These are phyloP conservation scores for Maudiozyma barnettii DNA, from an alignment of 805 yeast species.

Conservation along the genomic window DNA sequence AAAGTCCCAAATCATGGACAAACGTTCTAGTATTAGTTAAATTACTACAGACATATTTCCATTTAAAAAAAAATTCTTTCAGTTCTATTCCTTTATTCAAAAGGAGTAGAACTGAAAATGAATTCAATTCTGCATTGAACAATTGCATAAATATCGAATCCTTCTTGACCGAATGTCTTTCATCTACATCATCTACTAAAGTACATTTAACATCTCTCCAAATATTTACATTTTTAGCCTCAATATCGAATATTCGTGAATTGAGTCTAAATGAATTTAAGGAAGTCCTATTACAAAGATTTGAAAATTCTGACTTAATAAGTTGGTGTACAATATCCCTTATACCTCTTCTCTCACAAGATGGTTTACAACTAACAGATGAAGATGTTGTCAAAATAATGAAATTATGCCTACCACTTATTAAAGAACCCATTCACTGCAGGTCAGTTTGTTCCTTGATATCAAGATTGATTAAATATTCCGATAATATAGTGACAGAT, in stretches of 20 bases:
- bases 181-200: slow-evolving; percentile 1
- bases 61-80: background rate
- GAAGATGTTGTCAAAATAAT: slow-evolving; percentile 18
- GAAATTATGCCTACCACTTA: slow-evolving; percentile 28
- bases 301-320: slow-evolving; percentile 10
- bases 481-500: slow-evolving; percentile 26
- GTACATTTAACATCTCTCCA: slow-evolving; percentile 15
- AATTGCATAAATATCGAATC: slow-evolving; percentile 9
- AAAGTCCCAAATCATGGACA: slow-evolving; percentile 14
- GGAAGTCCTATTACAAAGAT: slow-evolving; percentile 8
- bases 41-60: slow-evolving; percentile 12
- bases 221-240: slow-evolving; percentile 12
- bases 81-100: slow-evolving; percentile 13
- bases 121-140: slow-evolving; percentile 8
- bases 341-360: slow-evolving; percentile 17
- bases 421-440: slow-evolving; percentile 19
- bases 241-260: slow-evolving; percentile 3
- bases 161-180: slow-evolving; percentile 14
- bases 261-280: slow-evolving; percentile 4
- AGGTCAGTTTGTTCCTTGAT: slow-evolving; percentile 20
- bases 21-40: slow-evolving; percentile 10
- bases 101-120: slow-evolving; percentile 11
- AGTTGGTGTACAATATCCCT: slow-evolving; percentile 18
- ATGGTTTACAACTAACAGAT: slow-evolving; percentile 1
- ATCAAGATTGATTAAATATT: slow-evolving; percentile 14